These are phyloP conservation scores for Saccharomycopsis lassenensis DNA, from an alignment of 805 yeast species.

Conservation along the genomic window DNA sequence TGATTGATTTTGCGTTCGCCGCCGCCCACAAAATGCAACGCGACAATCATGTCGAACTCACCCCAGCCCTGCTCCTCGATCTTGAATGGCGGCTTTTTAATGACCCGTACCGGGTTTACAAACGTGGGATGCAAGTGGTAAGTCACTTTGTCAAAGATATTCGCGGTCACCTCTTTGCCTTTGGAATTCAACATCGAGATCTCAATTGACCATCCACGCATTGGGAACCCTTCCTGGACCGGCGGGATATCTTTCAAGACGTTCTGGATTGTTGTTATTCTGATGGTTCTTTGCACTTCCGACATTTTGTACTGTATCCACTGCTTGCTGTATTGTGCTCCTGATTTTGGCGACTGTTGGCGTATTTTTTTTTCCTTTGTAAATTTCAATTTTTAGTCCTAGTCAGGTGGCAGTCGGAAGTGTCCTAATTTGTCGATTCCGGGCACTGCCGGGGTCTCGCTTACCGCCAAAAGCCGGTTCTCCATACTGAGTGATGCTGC, in stretches of 20 bases:
- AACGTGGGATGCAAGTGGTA: constrained; percentile 94
- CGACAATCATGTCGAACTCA: constrained; percentile 82
- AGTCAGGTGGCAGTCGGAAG: too few relatives aligned
- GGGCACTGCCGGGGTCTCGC: too few relatives aligned
- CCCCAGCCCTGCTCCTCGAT: constrained; percentile 98
- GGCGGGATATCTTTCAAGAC: constrained; percentile 72
- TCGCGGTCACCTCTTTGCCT: constrained; percentile 80
- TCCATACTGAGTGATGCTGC: too few relatives aligned
- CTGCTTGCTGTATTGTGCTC: too few relatives aligned
- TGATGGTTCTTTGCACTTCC: constrained; percentile 83
- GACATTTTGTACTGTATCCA: too few relatives aligned
- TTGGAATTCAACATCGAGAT: constrained; percentile 63
- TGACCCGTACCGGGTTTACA: constrained; percentile 71
- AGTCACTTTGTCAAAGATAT: constrained; percentile 81
- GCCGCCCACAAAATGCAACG: constrained; percentile 67
- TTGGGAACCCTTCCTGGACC: constrained; percentile 83
- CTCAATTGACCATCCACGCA: constrained; percentile 87
- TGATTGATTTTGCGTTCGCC: constrained; percentile 84
- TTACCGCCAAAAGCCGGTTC: too few relatives aligned
- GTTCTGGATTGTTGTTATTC: constrained; percentile 80
- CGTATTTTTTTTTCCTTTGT: too few relatives aligned
- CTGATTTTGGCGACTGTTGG: too few relatives aligned
- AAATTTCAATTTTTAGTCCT: too few relatives aligned
- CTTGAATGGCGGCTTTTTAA: constrained; percentile 75
- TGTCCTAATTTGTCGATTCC: too few relatives aligned